A percentile compares a stretch with the other conserved stretches of the same genome.
phyloP scores from a whole-genome alignment of 163 green algal genomes.

The Picocystis sp. region DNA sequence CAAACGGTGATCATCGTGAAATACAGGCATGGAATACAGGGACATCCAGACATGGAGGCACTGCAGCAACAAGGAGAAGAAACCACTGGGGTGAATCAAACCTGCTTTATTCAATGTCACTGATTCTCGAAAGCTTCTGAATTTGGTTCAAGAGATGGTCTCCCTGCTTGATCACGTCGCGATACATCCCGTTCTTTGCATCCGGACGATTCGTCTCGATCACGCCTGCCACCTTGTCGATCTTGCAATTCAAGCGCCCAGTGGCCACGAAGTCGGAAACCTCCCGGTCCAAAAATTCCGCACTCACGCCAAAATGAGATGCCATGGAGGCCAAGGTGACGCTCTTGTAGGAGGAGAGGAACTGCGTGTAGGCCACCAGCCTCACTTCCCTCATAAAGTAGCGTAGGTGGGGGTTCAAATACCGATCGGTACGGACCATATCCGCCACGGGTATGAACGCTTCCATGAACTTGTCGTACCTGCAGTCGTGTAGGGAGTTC shows the following conservation, averaged over 20 bases:
- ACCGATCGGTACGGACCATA: conserved; percentile 49
- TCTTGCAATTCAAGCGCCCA: conserved; percentile 75
- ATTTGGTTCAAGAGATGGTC: conserved; percentile 87
- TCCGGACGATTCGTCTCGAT: conserved; percentile 89
- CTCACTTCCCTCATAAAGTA: conserved; percentile 81
- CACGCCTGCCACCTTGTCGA: conserved; percentile 89
- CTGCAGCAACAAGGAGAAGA: too few species aligned
- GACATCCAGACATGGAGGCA: too few species aligned
- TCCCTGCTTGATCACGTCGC: conserved; percentile 77
- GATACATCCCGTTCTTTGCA: conserved; percentile 83
- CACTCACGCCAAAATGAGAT: conserved; percentile 57
- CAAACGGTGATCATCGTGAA: too few species aligned
- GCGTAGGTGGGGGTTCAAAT: conserved; percentile 66
- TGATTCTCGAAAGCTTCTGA: conserved; percentile 82
- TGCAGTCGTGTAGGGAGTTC: conserved; percentile 73
- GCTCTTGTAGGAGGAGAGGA: conserved; percentile 92
- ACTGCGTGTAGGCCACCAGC: conserved; percentile 58
- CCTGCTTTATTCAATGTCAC: conserved; percentile 62
- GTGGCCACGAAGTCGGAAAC: conserved; percentile 76
- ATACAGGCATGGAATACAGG: too few species aligned
- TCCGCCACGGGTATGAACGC: conserved; percentile 64
- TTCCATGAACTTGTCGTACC: conserved; percentile 83
- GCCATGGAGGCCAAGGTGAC: conserved; percentile 87
- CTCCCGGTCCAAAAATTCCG: conserved; percentile 75
- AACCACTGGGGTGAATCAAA: neutral